Evolutionary conservation across 768 basidiomycete species (phyloP).

Genomic region (Pholiota conissans): DNA sequence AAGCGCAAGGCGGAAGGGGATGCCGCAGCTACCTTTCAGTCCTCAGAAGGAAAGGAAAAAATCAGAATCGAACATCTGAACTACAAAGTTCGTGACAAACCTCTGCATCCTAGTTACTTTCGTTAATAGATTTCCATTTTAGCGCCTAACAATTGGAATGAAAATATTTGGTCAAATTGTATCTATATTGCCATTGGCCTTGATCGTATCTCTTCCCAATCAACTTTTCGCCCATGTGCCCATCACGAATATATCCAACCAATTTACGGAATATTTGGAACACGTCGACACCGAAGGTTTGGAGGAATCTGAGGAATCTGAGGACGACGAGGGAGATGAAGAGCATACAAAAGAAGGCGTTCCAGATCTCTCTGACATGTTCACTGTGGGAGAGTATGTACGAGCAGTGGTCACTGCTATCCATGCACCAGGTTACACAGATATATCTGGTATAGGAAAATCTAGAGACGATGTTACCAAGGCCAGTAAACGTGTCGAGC

Average conservation of each 20-base stretch:
- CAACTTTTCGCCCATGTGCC: constrained; percentile 93
- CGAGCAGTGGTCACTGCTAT: constrained; percentile 73
- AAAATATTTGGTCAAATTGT: constrained; percentile 87
- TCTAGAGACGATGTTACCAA: constrained; percentile 66
- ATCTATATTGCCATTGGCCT: constrained; percentile 82
- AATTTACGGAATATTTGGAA: constrained; percentile 74
- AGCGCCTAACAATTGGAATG: constrained; percentile 84
- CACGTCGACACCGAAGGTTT: constrained; percentile 55
- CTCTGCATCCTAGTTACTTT: neutral
- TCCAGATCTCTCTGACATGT: constrained; percentile 77
- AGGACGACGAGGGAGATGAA: constrained; percentile 49
- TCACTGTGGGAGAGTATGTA: constrained; percentile 83
- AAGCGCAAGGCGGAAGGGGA: constrained; percentile 46
- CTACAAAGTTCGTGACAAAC: constrained; percentile 66
- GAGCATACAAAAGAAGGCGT: constrained; percentile 32
- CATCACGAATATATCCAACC: constrained; percentile 86
- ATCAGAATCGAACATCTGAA: constrained; percentile 89
- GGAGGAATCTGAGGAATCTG: constrained; percentile 46
- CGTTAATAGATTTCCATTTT: constrained; percentile 8
- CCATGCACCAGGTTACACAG: constrained; percentile 66
- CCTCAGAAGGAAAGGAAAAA: constrained; percentile 46
- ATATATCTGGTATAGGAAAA: constrained; percentile 55
- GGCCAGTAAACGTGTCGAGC: constrained; percentile 77
- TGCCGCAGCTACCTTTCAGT: constrained; percentile 23
- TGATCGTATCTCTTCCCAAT: constrained; percentile 93